Conservation (phyloP, 106 monocot species). For the Posidonia australis region DNA sequence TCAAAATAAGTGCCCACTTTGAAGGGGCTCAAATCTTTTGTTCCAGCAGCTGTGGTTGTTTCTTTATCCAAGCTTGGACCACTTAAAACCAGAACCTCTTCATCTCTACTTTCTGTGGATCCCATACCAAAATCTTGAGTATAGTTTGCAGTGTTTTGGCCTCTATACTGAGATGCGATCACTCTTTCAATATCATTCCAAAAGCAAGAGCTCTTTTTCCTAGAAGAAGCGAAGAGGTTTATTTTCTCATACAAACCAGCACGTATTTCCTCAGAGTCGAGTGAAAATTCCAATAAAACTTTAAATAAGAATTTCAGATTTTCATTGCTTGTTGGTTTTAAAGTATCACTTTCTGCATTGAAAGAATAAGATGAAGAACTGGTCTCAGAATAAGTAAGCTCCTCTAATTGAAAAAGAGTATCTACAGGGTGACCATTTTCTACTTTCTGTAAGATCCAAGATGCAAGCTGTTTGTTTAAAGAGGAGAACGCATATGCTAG, state of each 20-base stretch:
- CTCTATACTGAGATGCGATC: slow-evolving; percentile 15
- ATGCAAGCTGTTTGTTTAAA: slow-evolving; percentile 47
- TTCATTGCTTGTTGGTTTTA: slow-evolving; percentile 23
- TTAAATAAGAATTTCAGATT: slow-evolving; percentile 21
- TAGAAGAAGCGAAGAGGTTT: slow-evolving; percentile 23
- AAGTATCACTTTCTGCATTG: slow-evolving; percentile 14
- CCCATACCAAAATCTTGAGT: slow-evolving; percentile 5
- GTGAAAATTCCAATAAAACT: slow-evolving; percentile 46
- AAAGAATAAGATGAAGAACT: slow-evolving; percentile 11
- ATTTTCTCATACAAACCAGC: slow-evolving; percentile 35
- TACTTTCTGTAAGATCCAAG: slow-evolving; percentile 37
- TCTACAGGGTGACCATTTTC: slow-evolving; percentile 25
- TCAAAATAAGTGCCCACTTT: slow-evolving; percentile 31
- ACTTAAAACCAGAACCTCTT: slow-evolving; percentile 1
- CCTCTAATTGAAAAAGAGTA: slow-evolving; percentile 36
- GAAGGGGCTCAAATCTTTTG: slow-evolving; percentile 18
- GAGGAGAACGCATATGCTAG: slow-evolving; percentile 40
- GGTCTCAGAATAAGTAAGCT: slow-evolving; percentile 15
- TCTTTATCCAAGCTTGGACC: slow-evolving; percentile 5
- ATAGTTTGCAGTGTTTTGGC: slow-evolving; percentile 4
- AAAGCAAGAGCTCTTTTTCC: slow-evolving; percentile 15
- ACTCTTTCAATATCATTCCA: slow-evolving; percentile 47
- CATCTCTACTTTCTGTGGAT: slow-evolving; percentile 5
- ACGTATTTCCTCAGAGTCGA: slow-evolving; percentile 34
- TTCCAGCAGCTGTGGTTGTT: slow-evolving; percentile 22